phyloP scores from a whole-genome alignment of 768 basidiomycete species.

The Boletus eberwhitei region DNA sequence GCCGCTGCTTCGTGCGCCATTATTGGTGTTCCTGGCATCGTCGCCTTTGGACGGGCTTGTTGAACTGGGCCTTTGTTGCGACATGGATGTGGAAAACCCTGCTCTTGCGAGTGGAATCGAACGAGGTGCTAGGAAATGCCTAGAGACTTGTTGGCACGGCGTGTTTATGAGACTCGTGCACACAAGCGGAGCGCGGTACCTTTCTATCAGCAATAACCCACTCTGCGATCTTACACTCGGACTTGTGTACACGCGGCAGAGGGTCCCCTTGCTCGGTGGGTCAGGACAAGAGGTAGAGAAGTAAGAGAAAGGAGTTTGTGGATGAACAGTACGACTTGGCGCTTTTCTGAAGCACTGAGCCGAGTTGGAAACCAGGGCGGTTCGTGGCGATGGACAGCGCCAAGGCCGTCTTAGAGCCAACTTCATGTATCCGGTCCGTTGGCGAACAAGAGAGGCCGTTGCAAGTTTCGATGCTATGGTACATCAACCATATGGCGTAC shows the following conservation, averaged over 20 bases:
- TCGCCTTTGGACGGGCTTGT: conserved; percentile 14
- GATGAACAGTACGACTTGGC: not conserved
- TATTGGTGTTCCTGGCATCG: conserved; percentile 28
- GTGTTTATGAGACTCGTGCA: conserved; percentile 1
- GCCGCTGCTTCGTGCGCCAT: conserved; percentile 2
- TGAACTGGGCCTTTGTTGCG: conserved; percentile 17
- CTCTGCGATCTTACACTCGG: not conserved
- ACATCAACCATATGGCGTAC: conserved; percentile 5
- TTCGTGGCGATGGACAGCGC: conserved; percentile 9
- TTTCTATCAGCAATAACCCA: conserved; percentile 6
- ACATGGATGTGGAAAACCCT: conserved; percentile 17
- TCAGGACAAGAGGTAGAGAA: not conserved
- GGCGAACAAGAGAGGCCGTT: not conserved
- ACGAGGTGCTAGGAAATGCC: conserved; percentile 5
- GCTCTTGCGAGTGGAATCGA: not conserved
- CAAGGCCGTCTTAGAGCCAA: conserved; percentile 10
- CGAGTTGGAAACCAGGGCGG: conserved; percentile 12
- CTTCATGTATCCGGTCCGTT: conserved; percentile 13
- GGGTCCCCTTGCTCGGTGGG: not conserved
- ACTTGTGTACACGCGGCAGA: not conserved
- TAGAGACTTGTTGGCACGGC: conserved; percentile 13
- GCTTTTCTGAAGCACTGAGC: conserved; percentile 5
- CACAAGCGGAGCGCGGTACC: conserved; percentile 6
- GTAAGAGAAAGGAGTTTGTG: not conserved
- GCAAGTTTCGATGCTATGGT: conserved; percentile 5